These are phyloP conservation scores for Annona cherimola DNA, from an alignment of 164 flowering plant genomes.

Conservation along the genomic window DNA sequence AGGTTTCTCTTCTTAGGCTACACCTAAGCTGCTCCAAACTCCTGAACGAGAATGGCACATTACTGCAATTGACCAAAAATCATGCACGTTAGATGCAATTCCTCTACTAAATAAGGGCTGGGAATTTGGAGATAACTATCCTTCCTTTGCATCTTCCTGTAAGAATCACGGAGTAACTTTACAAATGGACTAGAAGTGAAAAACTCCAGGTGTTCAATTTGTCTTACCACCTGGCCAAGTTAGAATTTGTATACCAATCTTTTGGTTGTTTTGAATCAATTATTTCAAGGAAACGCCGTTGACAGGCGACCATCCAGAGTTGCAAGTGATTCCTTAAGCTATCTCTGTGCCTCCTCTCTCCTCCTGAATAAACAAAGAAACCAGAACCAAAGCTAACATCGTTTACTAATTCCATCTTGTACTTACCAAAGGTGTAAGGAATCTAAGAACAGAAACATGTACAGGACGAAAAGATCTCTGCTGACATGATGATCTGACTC, in stretches of 20 bases:
- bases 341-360: conserved; percentile 77
- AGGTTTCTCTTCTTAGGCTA: neutral
- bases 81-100: neutral
- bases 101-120: neutral
- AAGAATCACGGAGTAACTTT: neutral
- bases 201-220: neutral
- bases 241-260: neutral
- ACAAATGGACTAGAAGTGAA: neutral
- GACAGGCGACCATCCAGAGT: conserved; percentile 45
- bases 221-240: neutral
- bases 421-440: neutral
- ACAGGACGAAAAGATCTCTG: neutral
- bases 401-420: neutral
- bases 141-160: neutral
- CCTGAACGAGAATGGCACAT: neutral
- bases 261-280: neutral
- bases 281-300: neutral
- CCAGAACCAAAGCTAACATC: neutral
- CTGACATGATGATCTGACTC: neutral
- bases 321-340: conserved; percentile 69
- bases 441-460: no score
- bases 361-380: conserved; percentile 43
- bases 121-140: neutral
- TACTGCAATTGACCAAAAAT: neutral
- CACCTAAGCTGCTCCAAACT: neutral